These are phyloP conservation scores for Colletotrichum endophyticum DNA, from an alignment of 2,329 filamentous ascomycete species.

Conservation along the genomic window DNA sequence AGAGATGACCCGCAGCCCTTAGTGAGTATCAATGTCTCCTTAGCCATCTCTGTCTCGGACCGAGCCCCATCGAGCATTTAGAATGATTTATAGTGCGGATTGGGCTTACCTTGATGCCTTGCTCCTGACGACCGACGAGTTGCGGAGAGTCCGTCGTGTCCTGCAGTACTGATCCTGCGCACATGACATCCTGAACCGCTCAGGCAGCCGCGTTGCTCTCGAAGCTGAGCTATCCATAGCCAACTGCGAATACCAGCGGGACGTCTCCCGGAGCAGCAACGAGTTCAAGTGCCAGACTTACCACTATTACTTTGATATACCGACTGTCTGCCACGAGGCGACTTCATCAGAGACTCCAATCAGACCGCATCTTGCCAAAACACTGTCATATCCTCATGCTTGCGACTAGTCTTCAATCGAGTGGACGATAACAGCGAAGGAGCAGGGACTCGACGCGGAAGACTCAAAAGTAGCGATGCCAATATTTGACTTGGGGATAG, in stretches of 20 bases:
- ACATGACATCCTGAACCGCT: accelerated
- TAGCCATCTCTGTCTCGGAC: no score
- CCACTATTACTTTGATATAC: neutral
- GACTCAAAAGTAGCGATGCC: accelerated
- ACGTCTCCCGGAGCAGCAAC: neutral
- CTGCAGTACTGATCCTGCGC: neutral
- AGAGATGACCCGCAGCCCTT: accelerated
- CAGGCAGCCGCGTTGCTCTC: accelerated
- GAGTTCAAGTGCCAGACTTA: neutral
- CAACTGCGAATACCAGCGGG: neutral
- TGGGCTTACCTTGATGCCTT: no score
- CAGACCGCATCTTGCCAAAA: neutral
- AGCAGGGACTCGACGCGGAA: neutral
- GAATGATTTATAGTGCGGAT: no score
- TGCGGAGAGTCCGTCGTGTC: neutral
- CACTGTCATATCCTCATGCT: neutral
- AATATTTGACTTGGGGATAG: accelerated
- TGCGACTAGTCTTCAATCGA: neutral
- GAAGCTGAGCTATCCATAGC: neutral
- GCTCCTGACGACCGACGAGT: neutral
- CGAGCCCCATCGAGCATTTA: no score
- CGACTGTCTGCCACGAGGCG: no score
- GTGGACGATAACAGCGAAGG: neutral
- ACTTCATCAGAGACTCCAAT: neutral
- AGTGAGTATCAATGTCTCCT: neutral